Percentiles rank a stretch among this genome's conserved stretches.
Conservation (phyloP, 768 basidiomycete genomes). For the Suillus clintonianus region DNA sequence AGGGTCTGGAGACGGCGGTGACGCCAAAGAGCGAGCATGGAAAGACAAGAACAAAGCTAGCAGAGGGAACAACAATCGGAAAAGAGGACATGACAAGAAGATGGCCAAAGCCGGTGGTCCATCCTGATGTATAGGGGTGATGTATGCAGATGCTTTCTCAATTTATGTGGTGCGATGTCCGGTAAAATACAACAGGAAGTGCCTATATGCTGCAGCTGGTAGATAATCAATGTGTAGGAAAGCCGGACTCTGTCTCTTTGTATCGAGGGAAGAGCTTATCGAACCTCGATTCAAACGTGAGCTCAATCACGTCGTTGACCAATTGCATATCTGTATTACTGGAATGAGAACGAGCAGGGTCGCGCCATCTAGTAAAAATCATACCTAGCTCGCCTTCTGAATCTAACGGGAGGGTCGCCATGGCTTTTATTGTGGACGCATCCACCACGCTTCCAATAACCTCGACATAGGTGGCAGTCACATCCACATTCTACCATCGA, state of each 20-base stretch:
- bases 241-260: neutral
- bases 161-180: neutral
- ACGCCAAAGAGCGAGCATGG: constrained; percentile 61
- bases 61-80: constrained; percentile 70
- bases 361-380: constrained; percentile 16
- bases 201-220: neutral
- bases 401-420: constrained; percentile 56
- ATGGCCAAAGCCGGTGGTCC: constrained; percentile 62
- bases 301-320: constrained; percentile 61
- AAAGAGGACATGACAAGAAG: constrained; percentile 88
- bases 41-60: constrained; percentile 81
- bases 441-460: constrained; percentile 63
- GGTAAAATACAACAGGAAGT: neutral
- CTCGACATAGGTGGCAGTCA: constrained; percentile 61
- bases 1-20: constrained; percentile 40
- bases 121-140: constrained; percentile 12
- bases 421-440: constrained; percentile 57
- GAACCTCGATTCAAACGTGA: constrained; percentile 62
- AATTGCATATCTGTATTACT: constrained; percentile 51
- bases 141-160: neutral
- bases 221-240: neutral
- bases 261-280: constrained; percentile 45
- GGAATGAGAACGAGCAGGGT: constrained; percentile 8
- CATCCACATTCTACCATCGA: constrained; percentile 38
- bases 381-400: constrained; percentile 55